These are phyloP conservation scores for Fusarium sp. DNA, from an alignment of 2,329 filamentous ascomycete genomes.

Conservation along the genomic window DNA sequence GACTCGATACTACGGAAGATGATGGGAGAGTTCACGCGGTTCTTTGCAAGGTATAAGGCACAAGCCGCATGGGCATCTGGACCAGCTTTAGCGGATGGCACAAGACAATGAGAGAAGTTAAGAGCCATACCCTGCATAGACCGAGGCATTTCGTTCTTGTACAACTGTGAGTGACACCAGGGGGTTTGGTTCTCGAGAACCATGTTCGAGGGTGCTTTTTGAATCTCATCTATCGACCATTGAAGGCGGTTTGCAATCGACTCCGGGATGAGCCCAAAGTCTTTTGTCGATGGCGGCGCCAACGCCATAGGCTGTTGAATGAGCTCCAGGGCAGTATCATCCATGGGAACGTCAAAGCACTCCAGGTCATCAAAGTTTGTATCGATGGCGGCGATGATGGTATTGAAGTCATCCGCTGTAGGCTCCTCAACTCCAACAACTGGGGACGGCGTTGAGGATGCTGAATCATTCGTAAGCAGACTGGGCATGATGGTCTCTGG, in stretches of 20 bases:
- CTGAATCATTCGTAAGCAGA: conserved; percentile 19
- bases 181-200: conserved; percentile 65
- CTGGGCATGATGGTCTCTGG: conserved; percentile 21
- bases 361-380: conserved; percentile 20
- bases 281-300: conserved; percentile 42
- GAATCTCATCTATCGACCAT: conserved; percentile 67
- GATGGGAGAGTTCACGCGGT: conserved; percentile 61
- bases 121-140: conserved; percentile 63
- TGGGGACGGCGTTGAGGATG: conserved; percentile 14
- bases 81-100: conserved; percentile 4
- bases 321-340: conserved; percentile 40
- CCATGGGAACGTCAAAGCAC: conserved; percentile 30
- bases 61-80: conserved; percentile 68
- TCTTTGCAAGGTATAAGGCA: conserved; percentile 67
- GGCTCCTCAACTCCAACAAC: conserved; percentile 9
- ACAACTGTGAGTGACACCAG: conserved; percentile 69
- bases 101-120: background rate
- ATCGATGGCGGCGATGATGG: conserved; percentile 36
- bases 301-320: conserved; percentile 42
- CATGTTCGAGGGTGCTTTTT: conserved; percentile 64
- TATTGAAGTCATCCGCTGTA: conserved; percentile 32
- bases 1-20: conserved; percentile 66
- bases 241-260: conserved; percentile 54
- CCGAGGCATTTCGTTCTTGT: conserved; percentile 66
- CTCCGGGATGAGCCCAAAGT: conserved; percentile 43